phyloP scores from a whole-genome alignment of 169 alveolate species.

The Pseudocohnilembus persalinus region DNA sequence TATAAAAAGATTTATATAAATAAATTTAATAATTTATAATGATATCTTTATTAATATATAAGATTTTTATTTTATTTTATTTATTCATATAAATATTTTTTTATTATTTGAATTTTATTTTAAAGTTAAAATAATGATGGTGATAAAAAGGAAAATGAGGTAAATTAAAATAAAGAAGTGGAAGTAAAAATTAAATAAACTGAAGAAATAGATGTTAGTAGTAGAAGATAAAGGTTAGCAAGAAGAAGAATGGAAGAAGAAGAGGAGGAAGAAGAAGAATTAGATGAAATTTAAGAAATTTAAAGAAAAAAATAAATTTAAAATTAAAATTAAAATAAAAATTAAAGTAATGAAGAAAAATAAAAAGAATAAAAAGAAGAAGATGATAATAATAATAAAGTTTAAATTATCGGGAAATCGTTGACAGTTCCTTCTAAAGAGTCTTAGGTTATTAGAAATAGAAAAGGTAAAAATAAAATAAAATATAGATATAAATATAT shows the following conservation, averaged over 20 bases:
- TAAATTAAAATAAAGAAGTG: not conserved
- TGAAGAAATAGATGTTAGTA: not conserved
- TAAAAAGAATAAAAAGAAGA: not conserved
- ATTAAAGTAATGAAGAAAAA: not conserved
- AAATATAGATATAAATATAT: no score
- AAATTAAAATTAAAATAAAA: not conserved
- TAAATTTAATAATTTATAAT: no score
- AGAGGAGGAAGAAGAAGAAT: slow-evolving; percentile 1
- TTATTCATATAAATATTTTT: no score
- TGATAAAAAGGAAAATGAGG: not conserved
- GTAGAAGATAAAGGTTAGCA: not conserved
- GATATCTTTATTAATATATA: no score
- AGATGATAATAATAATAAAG: not conserved
- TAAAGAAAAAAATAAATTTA: not conserved
- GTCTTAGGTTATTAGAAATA: no score
- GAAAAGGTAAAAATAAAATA: no score
- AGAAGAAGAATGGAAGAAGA: not conserved
- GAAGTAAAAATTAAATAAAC: not conserved
- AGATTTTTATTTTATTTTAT: no score
- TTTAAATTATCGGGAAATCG: no score
- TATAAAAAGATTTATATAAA: no score
- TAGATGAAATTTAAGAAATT: not conserved
- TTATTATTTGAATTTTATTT: no score
- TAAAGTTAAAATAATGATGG: no score
- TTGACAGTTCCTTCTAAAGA: no score